phyloP scores from a whole-genome alignment of 192 early-diverging fungal genomes.

The Piromyces finnis region DNA sequence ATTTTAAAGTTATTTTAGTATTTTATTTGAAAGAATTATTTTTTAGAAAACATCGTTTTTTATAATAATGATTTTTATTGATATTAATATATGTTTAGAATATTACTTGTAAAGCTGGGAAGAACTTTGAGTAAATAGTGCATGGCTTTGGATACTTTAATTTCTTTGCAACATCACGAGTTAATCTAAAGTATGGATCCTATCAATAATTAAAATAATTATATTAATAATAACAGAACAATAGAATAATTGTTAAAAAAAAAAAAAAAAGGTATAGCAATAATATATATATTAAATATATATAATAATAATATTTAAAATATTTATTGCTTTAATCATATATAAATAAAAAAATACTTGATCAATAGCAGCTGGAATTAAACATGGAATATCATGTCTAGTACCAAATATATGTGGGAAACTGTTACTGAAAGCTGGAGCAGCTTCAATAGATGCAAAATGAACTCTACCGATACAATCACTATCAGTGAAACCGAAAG shows the following conservation, averaged over 20 bases:
- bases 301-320: no score
- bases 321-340: no score
- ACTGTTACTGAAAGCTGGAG: conserved; percentile 84
- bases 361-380: conserved; percentile 97
- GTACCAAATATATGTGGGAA: conserved; percentile 93
- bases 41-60: no score
- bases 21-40: no score
- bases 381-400: conserved; percentile 75
- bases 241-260: no score
- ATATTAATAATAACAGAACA: background rate
- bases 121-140: conserved; percentile 85
- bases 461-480: conserved; percentile 84
- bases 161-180: conserved; percentile 76
- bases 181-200: conserved; percentile 96
- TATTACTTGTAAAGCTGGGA: conserved; percentile 76
- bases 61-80: no score
- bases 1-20: no score
- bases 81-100: no score
- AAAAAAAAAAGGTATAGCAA: no score
- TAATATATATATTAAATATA: no score
- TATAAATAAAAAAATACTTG: conserved; percentile 32
- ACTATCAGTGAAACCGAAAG: conserved; percentile 82
- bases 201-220: background rate
- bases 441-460: conserved; percentile 84
- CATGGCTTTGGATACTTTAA: conserved; percentile 93